Percentiles rank a stretch among this genome's conserved stretches.
Evolutionary conservation across 2,329 filamentous ascomycete species (phyloP).

Genomic region (Verticillium nonalfalfae): DNA sequence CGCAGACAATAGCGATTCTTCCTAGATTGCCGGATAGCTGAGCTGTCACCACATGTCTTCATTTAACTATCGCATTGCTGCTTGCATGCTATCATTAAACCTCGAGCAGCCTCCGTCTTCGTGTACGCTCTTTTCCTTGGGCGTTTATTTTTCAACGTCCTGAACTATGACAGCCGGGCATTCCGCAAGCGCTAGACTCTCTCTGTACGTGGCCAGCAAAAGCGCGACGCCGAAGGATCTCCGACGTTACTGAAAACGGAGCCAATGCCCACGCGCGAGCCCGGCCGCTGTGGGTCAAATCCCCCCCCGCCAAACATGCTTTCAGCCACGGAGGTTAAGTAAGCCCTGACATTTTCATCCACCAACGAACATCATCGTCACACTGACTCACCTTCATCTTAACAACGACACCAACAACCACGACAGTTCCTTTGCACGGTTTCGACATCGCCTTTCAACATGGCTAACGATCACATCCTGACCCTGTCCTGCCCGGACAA

Average conservation of each 20-base stretch:
- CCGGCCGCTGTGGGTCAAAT: neutral
- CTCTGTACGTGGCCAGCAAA: too few species aligned
- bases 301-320: neutral
- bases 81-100: too few species aligned
- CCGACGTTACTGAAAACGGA: neutral
- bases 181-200: too few species aligned
- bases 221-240: neutral
- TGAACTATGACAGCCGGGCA: too few species aligned
- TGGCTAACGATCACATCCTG: constrained; percentile 60
- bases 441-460: constrained; percentile 15
- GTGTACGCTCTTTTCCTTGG: too few species aligned
- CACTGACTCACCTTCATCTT: neutral
- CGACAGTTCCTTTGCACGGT: neutral
- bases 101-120: too few species aligned
- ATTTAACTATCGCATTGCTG: too few species aligned
- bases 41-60: too few species aligned
- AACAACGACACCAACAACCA: neutral
- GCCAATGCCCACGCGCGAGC: too few species aligned
- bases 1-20: constrained; percentile 34
- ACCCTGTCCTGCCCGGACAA: constrained; percentile 81
- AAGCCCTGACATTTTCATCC: neutral
- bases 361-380: neutral
- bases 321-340: neutral
- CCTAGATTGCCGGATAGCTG: constrained; percentile 3
- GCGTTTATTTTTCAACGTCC: too few species aligned